Evolutionary conservation across 108 stramenopile genomes (phyloP).

Genomic region (Mediolabrus comicus): DNA sequence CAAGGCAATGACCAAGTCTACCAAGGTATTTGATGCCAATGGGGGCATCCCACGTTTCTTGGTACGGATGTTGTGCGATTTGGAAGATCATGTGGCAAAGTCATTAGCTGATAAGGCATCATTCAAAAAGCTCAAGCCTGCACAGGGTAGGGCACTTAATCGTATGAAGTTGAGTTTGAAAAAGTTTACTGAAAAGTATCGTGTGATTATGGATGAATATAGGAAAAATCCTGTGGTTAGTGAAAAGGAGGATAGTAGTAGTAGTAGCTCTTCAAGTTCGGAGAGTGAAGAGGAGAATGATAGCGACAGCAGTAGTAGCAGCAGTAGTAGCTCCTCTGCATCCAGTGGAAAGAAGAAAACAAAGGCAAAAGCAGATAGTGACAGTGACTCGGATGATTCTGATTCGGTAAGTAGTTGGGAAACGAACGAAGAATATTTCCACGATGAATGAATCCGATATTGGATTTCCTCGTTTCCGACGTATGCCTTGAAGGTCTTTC

Average conservation of each 20-base stretch:
- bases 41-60: conserved; percentile 86
- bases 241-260: conserved; percentile 17
- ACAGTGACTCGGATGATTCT: conserved; percentile 32
- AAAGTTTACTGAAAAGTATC: conserved; percentile 91
- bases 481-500: conserved; percentile 28
- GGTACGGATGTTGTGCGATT: conserved; percentile 78
- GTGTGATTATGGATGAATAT: conserved; percentile 77
- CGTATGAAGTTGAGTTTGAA: conserved; percentile 92
- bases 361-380: conserved; percentile 17
- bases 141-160: conserved; percentile 91
- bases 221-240: conserved; percentile 71
- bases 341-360: conserved; percentile 46
- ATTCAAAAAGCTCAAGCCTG: conserved; percentile 91
- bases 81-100: conserved; percentile 84
- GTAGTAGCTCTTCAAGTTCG: conserved; percentile 24
- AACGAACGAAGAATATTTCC: not conserved
- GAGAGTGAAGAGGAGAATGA: conserved; percentile 45
- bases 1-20: conserved; percentile 86
- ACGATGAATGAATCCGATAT: conserved; percentile 42
- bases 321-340: conserved; percentile 22
- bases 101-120: conserved; percentile 89
- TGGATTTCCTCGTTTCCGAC: conserved; percentile 99
- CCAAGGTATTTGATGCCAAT: conserved; percentile 57
- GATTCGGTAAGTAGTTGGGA: conserved; percentile 33
- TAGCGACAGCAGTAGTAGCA: conserved; percentile 14